Evolutionary conservation across 2,329 filamentous ascomycete genomes (phyloP).

Genomic region (Davidsoniella australis): DNA sequence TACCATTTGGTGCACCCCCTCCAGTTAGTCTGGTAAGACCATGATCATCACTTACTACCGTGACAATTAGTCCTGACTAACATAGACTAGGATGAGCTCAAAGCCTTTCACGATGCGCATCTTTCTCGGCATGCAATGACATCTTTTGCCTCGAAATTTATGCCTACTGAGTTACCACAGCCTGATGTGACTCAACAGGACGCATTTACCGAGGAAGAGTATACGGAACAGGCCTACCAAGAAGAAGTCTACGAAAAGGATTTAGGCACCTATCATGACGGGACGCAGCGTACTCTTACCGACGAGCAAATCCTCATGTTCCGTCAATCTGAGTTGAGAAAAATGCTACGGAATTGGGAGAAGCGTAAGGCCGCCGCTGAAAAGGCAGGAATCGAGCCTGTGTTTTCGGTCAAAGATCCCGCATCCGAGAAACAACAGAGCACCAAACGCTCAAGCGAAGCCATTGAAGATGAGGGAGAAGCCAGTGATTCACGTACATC

Average conservation of each 20-base stretch:
- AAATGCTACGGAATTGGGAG: slow-evolving; percentile 34
- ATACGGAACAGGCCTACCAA: slow-evolving; percentile 14
- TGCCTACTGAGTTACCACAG: background rate
- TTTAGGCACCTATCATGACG: slow-evolving; percentile 74
- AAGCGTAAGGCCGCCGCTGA: slow-evolving; percentile 11
- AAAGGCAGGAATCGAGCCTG: slow-evolving; percentile 1
- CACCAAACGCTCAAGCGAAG: background rate
- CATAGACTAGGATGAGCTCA: slow-evolving; percentile 2
- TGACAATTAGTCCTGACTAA: too few relatives aligned
- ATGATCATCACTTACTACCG: too few relatives aligned
- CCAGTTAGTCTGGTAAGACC: too few relatives aligned
- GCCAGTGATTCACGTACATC: slow-evolving; percentile 1
- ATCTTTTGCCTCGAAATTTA: background rate
- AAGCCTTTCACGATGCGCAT: slow-evolving; percentile 4
- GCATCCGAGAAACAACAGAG: background rate
- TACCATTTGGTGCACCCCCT: too few relatives aligned
- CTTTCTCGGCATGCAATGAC: background rate
- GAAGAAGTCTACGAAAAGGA: slow-evolving; percentile 40
- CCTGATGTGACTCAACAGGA: background rate
- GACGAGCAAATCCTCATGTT: slow-evolving; percentile 86
- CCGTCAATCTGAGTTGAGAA: slow-evolving; percentile 69
- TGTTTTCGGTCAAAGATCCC: slow-evolving; percentile 9
- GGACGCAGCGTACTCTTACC: slow-evolving; percentile 74
- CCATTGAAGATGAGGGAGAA: slow-evolving; percentile 13
- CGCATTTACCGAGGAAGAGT: slow-evolving; percentile 16